Evolutionary conservation across 2,329 filamentous ascomycete species (phyloP), one percentile per base, ranked within the genome.

Genomic region (Balansia obtecta): DNA sequence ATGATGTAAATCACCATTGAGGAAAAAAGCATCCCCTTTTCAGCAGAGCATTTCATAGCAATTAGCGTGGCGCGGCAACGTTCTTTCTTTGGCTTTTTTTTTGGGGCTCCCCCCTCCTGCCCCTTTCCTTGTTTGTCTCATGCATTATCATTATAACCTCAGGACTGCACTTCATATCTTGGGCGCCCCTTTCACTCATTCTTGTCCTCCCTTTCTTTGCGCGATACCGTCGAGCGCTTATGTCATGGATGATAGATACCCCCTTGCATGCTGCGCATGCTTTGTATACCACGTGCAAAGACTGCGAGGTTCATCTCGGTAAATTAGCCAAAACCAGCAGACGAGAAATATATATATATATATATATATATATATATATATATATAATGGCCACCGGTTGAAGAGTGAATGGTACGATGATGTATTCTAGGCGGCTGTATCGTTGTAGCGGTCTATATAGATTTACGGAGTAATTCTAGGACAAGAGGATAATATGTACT

Each of bases 221-320:
- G 34, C 1, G 15, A 37, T 37, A 37, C 34, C 34, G 34, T 4
- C 34, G 15, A 12, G 3, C 15, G 5, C 46, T 53, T 48, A 41
- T 41, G n/a, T 44, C 13, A 30, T 13, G n/a, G 16, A 37, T 45
- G 47, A 49, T 49, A 49, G n/a, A n/a, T n/a, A n/a, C n/a, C 47
- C 46, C 47, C 12, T 30, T 6, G 15, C 41, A 33, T 49, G 47
- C 47, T 32, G 38, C 37, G 30, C 16, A 37, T 22, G 30, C 37
- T 47, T 46, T 15, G 37, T 34, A 16, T n/a, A 46, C 33, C 16
- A n/a, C 45, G 33, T n/a, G 18, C 34, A 39, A 39, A 18, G 27
- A 5, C 15, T 20, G 34, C 46, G 48, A n/a, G 40, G 41, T 30
- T 16, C 41, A 39, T 50, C 41, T 44, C 12, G 33, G 18, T 16